Conservation (phyloP, 345 rosid species). For the Eucalyptus pauciflora region DNA sequence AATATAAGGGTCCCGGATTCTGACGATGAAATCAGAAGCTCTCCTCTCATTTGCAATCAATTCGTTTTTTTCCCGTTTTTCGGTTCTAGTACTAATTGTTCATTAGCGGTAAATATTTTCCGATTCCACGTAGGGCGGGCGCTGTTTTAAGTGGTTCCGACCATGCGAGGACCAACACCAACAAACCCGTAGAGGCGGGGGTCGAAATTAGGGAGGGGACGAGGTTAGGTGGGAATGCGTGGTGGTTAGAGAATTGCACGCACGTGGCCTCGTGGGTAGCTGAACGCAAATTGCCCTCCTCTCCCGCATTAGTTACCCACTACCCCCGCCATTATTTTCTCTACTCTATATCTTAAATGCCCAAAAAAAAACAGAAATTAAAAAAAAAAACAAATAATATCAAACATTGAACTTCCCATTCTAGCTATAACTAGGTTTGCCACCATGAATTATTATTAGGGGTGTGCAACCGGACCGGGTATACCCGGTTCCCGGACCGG, state of each 20-base stretch:
- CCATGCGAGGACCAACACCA: background rate
- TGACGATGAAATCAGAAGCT: background rate
- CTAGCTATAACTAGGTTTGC: background rate
- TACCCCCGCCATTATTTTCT: background rate
- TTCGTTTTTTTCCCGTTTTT: background rate
- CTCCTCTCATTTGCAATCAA: background rate
- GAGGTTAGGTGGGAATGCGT: conserved; percentile 6
- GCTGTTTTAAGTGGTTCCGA: background rate
- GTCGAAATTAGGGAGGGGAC: background rate
- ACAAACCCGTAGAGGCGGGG: background rate
- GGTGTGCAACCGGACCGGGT: no score
- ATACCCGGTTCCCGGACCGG: no score
- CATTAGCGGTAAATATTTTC: no score
- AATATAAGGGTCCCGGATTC: rapidly evolving
- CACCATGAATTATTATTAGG: background rate
- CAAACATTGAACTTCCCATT: background rate
- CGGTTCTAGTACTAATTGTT: background rate
- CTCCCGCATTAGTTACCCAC: background rate
- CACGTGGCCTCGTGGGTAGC: conserved; percentile 1
- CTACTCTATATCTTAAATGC: background rate
- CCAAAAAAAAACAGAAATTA: background rate
- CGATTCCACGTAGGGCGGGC: background rate
- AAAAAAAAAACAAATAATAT: background rate
- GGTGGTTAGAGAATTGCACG: conserved; percentile 2
- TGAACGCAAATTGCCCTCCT: background rate